Percentiles rank a stretch among this genome's conserved stretches.
Evolutionary conservation across 139 green algal species (phyloP).

Genomic region (Closterium sp.): DNA sequence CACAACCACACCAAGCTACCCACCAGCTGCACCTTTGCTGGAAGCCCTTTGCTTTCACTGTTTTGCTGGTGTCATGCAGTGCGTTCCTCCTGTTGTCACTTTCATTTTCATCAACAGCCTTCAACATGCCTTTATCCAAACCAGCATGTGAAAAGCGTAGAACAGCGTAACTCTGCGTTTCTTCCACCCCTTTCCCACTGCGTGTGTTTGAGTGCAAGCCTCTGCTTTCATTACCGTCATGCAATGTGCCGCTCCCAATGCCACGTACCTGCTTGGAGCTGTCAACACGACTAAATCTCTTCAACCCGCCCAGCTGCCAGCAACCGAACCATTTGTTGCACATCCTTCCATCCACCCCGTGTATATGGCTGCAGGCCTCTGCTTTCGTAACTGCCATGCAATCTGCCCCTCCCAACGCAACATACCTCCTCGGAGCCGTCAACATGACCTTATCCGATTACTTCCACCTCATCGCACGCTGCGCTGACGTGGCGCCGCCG

Average conservation of each 20-base stretch:
- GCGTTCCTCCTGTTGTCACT: too few species aligned
- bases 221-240: background rate
- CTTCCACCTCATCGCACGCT: background rate
- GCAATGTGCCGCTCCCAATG: background rate
- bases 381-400: conserved; percentile 15
- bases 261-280: background rate
- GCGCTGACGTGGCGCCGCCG: background rate
- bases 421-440: conserved; percentile 21
- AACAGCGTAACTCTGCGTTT: too few species aligned
- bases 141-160: too few species aligned
- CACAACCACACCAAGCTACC: too few species aligned
- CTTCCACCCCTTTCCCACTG: too few species aligned
- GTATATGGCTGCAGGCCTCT: too few species aligned
- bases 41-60: too few species aligned
- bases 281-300: background rate
- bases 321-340: too few species aligned
- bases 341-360: background rate
- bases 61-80: too few species aligned
- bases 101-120: too few species aligned
- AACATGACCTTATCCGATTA: conserved; percentile 23
- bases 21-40: too few species aligned
- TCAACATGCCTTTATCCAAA: too few species aligned
- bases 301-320: background rate
- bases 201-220: background rate
- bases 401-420: background rate